phyloP scores from a whole-genome alignment of 2,329 filamentous ascomycete species.

The Phialophora verrucosa region DNA sequence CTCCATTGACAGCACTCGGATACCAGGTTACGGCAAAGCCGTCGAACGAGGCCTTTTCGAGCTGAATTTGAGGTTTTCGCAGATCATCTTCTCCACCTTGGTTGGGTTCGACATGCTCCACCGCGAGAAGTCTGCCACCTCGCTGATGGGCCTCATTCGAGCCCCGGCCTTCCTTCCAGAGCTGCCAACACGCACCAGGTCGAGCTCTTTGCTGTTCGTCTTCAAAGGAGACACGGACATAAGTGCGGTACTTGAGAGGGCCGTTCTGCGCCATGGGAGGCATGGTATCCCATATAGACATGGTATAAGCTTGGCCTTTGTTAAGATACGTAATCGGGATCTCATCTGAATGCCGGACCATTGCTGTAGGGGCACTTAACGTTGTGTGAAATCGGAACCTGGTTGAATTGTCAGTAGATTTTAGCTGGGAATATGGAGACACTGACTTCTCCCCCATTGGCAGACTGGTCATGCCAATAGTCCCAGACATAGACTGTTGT shows the following conservation, averaged over 20 bases:
- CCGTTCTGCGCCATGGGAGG: slow-evolving; percentile 64
- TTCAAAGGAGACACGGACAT: slow-evolving; percentile 93
- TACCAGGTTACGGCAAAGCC: slow-evolving; percentile 93
- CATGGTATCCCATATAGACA: slow-evolving; percentile 80
- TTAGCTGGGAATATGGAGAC: slow-evolving; percentile 3
- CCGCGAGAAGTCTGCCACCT: slow-evolving; percentile 88
- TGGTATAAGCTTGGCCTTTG: slow-evolving; percentile 91
- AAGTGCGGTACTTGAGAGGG: slow-evolving; percentile 77
- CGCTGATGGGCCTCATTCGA: slow-evolving; percentile 93
- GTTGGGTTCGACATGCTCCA: slow-evolving; percentile 81
- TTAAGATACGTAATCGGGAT: slow-evolving; percentile 98
- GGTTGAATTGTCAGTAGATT: slow-evolving; percentile 37
- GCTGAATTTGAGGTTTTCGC: slow-evolving; percentile 67
- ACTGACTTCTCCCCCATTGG: slow-evolving; percentile 60
- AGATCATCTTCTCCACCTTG: slow-evolving; percentile 62
- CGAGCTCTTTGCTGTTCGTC: slow-evolving; percentile 90
- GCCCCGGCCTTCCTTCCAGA: slow-evolving; percentile 97
- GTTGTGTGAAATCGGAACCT: slow-evolving; percentile 89
- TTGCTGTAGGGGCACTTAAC: slow-evolving; percentile 91
- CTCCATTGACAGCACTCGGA: slow-evolving; percentile 67
- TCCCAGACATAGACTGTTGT: slow-evolving; percentile 40
- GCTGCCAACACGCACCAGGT: slow-evolving; percentile 81
- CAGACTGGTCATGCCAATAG: slow-evolving; percentile 40
- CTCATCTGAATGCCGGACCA: slow-evolving; percentile 88
- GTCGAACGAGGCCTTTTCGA: slow-evolving; percentile 84